Conservation (phyloP, 345 rosid species). For the Ceriops zippeliana region DNA sequence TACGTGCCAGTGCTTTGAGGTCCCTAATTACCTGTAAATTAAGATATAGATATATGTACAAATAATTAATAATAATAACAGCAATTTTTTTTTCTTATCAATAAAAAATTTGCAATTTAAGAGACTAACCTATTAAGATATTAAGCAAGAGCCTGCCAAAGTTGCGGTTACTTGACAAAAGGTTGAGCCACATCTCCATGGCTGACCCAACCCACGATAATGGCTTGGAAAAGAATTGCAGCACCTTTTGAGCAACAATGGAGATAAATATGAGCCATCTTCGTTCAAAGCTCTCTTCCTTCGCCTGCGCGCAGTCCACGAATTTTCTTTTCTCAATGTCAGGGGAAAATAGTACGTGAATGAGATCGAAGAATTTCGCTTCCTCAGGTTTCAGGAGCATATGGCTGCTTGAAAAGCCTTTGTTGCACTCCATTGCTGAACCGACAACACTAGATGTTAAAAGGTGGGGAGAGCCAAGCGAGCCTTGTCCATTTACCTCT, state of each 20-base stretch:
- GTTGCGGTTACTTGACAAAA: conserved; percentile 38
- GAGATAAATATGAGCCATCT: conserved; percentile 64
- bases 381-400: conserved; percentile 57
- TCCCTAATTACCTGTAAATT: no score
- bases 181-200: conserved; percentile 43
- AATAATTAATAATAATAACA: no score
- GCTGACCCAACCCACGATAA: conserved; percentile 40
- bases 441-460: neutral
- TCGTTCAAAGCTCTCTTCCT: conserved; percentile 36
- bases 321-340: conserved; percentile 38
- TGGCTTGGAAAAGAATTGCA: conserved; percentile 36
- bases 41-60: no score
- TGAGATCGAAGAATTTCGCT: conserved; percentile 39
- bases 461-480: neutral
- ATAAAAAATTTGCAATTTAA: no score
- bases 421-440: conserved; percentile 27
- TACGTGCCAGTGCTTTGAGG: no score
- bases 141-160: conserved; percentile 31
- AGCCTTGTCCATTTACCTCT: neutral
- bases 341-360: conserved; percentile 39
- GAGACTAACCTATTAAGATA: conserved; percentile 25
- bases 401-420: conserved; percentile 37
- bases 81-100: no score
- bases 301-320: conserved; percentile 36
- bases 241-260: conserved; percentile 37